Percentiles rank a stretch among this genome's conserved stretches.
Conservation (phyloP, 2,329 filamentous ascomycete genomes). For the Fusarium napiforme region DNA sequence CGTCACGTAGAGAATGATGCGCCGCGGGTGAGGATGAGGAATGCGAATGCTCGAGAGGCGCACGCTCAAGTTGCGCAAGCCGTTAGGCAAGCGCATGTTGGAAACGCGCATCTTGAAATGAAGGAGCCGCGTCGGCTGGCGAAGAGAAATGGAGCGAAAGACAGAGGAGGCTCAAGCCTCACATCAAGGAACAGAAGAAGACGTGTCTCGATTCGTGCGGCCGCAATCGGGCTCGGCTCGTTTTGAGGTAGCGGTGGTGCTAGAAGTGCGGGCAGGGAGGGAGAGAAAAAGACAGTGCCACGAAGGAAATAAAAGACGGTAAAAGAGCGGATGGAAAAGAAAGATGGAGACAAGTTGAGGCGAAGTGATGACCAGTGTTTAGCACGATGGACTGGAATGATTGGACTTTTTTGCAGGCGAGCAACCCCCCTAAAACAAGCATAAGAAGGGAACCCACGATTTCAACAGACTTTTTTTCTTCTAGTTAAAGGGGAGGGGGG, state of each 20-base stretch:
- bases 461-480: neutral
- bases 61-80: slow-evolving; percentile 20
- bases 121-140: neutral
- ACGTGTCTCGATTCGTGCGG: slow-evolving; percentile 4
- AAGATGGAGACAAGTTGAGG: slow-evolving; percentile 3
- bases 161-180: slow-evolving; percentile 17
- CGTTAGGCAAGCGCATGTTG: slow-evolving; percentile 19
- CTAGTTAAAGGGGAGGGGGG: neutral
- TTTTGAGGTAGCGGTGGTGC: neutral
- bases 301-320: neutral
- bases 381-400: neutral
- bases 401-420: slow-evolving; percentile 1
- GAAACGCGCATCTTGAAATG: slow-evolving; percentile 21
- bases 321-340: slow-evolving; percentile 9
- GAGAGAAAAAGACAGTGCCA: neutral
- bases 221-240: neutral
- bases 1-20: slow-evolving; percentile 25
- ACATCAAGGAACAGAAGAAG: slow-evolving; percentile 5
- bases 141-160: neutral
- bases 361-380: neutral
- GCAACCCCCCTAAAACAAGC: neutral
- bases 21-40: slow-evolving; percentile 32
- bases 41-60: slow-evolving; percentile 12
- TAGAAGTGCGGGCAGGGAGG: neutral
- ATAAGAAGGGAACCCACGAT: neutral